Evolutionary conservation across 2,329 filamentous ascomycete species (phyloP).

Genomic region (Fusarium decemcellulare): DNA sequence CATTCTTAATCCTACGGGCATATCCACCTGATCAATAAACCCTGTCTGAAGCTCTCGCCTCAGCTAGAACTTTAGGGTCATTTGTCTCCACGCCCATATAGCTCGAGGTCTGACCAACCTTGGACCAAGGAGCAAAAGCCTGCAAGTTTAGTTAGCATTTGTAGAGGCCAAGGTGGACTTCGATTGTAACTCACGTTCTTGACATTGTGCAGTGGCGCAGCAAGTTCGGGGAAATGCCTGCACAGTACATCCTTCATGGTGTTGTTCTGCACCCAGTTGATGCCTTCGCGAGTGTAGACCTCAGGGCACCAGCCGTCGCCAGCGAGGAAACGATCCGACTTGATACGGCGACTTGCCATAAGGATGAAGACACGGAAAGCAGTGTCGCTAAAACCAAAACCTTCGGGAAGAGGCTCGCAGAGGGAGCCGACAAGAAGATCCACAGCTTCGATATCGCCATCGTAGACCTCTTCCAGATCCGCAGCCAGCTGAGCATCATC

Average conservation of each 20-base stretch:
- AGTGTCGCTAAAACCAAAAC: conserved; percentile 30
- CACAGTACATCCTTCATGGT: conserved; percentile 32
- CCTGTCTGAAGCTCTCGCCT: neutral
- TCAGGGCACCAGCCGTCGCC: conserved; percentile 32
- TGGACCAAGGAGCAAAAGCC: conserved; percentile 31
- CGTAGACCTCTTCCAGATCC: conserved; percentile 19
- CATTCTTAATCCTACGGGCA: too few relatives aligned
- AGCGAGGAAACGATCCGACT: conserved; percentile 30
- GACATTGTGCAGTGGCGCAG: conserved; percentile 13
- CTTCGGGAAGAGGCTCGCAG: conserved; percentile 15
- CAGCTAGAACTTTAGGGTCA: conserved; percentile 3
- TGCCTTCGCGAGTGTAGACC: conserved; percentile 27
- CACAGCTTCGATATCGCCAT: conserved; percentile 8
- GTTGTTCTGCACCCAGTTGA: conserved; percentile 31
- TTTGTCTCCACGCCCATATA: conserved; percentile 28
- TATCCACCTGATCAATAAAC: neutral
- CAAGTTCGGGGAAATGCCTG: conserved; percentile 32
- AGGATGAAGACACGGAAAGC: conserved; percentile 31
- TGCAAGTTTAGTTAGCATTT: neutral
- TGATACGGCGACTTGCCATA: conserved; percentile 29
- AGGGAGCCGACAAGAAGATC: conserved; percentile 28
- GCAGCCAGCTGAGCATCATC: conserved; percentile 19
- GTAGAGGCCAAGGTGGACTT: fast-evolving
- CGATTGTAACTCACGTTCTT: conserved; percentile 2
- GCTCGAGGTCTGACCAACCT: conserved; percentile 22